phyloP scores from a whole-genome alignment of 2,329 filamentous ascomycete genomes.

The Paraphoma sp. region DNA sequence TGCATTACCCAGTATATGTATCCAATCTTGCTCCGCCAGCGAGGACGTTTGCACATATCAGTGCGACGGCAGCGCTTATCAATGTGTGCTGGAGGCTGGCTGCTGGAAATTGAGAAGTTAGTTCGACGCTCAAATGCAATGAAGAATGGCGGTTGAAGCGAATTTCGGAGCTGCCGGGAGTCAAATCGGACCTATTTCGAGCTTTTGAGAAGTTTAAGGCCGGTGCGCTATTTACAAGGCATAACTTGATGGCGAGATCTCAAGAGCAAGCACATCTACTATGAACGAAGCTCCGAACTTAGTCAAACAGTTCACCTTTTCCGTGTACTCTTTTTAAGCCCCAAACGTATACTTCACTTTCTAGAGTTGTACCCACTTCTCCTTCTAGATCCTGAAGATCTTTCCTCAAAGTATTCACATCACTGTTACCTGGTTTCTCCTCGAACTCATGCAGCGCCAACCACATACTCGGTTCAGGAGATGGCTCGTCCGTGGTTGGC shows the following conservation, averaged over 20 bases:
- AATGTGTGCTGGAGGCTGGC: constrained; percentile 32
- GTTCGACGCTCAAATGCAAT: no score
- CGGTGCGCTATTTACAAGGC: no score
- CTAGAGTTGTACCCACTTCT: constrained; percentile 22
- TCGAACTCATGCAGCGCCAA: constrained; percentile 37
- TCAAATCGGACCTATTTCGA: no score
- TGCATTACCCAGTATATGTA: constrained; percentile 29
- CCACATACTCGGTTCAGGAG: constrained; percentile 34
- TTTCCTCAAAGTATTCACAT: constrained; percentile 7
- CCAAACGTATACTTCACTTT: constrained; percentile 4
- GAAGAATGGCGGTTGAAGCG: no score
- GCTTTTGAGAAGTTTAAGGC: no score
- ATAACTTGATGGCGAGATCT: no score
- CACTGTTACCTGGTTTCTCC: constrained; percentile 8
- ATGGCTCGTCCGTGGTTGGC: constrained; percentile 27
- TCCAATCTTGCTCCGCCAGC: constrained; percentile 20
- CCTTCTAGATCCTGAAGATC: constrained; percentile 20
- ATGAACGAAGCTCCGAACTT: background rate
- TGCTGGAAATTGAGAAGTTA: constrained; percentile 9
- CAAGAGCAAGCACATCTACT: no score
- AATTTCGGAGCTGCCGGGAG: no score
- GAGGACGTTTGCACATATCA: constrained; percentile 23
- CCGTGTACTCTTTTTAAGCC: constrained; percentile 16
- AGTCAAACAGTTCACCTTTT: constrained; percentile 23
- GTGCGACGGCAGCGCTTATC: constrained; percentile 28